Evolutionary conservation across 768 basidiomycete species (phyloP), one percentile per base, ranked within the genome.

Genomic region (Leccinellum luteum): DNA sequence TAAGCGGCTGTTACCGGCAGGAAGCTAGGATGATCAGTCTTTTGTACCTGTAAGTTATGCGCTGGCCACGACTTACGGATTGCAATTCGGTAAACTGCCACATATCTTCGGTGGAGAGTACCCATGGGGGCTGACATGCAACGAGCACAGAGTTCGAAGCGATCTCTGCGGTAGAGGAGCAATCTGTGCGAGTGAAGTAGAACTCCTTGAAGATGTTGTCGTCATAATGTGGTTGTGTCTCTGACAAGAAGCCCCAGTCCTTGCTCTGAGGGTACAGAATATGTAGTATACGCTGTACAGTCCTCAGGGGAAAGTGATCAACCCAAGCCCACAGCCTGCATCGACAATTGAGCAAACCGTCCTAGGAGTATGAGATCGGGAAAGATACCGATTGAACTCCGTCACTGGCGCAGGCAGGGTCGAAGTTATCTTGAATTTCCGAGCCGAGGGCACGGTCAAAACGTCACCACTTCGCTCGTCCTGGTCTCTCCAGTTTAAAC

Each of bases 81-180:
- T 45, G 58, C 45, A 80, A 75, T 60, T 75, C 70, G 3, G 78
- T 70, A 64, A 86, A 85, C 62, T 81, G 79, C 62, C 76, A 72
- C 59, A 86, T 73, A 64, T 85, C 83, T 59, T 78, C 75, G n/a
- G 67, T 64, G 12, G 81, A 81, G 43, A 86, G 76, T 23, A 84
- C 73, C 80, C 81, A 85, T 6, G 84, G 83, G 3, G 85, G 81
- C 65, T 85, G 84, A 60, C 81, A 81, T n/a, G 79, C 83, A 43
- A 86, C 67, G 4, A 83, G 67, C 19, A 85, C 71, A 45, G 77
- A 75, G 31, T 68, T 69, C 28, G 59, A 70, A 45, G 66, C 65
- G 30, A 71, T 68, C 28, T 65, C 62, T 34, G 69, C 60, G 12
- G 67, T 70, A 3, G 65, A 56, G 4, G 64, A 51, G 21, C 58